These are phyloP conservation scores for Monosporozyma yasuniensis DNA, from an alignment of 805 yeast genomes.

Conservation along the genomic window DNA sequence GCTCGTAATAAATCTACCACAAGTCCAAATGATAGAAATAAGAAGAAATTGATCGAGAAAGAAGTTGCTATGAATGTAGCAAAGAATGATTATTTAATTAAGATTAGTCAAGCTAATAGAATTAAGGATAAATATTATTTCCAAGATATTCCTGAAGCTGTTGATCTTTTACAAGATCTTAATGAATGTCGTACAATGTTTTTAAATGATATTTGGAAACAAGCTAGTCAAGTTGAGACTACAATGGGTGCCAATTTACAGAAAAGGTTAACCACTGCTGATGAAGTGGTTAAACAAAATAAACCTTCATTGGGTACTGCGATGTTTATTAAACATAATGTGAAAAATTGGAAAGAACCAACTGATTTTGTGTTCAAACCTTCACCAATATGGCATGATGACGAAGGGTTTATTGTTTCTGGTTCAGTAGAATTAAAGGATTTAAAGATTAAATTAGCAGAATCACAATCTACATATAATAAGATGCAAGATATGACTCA, in stretches of 20 bases:
- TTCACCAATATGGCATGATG: conserved; percentile 94
- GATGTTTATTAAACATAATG: conserved; percentile 88
- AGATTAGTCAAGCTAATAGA: conserved; percentile 77
- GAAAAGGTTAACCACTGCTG: conserved; percentile 41
- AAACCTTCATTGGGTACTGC: conserved; percentile 67
- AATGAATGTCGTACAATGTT: conserved; percentile 70
- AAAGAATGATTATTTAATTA: conserved; percentile 77
- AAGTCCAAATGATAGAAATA: conserved; percentile 42
- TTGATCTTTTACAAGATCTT: conserved; percentile 77
- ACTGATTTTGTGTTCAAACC: conserved; percentile 78
- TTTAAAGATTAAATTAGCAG: conserved; percentile 43
- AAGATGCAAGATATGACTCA: conserved; percentile 26
- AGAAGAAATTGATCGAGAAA: conserved; percentile 45
- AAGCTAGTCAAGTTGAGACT: conserved; percentile 56
- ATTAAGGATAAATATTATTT: conserved; percentile 86
- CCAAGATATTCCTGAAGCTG: conserved; percentile 85
- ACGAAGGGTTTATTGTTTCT: conserved; percentile 58
- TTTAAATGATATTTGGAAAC: conserved; percentile 57
- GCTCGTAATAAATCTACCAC: conserved; percentile 69
- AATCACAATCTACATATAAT: conserved; percentile 28
- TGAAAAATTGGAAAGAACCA: conserved; percentile 73
- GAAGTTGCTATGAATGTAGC: conserved; percentile 76
- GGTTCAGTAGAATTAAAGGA: conserved; percentile 50
- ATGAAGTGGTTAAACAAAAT: conserved; percentile 56
- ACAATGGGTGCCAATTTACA: conserved; percentile 37